Evolutionary conservation across 495 filamentous ascomycete genomes (phyloP), one percentile per base, ranked within the genome.

Genomic region (Lentithecium fluviatile): DNA sequence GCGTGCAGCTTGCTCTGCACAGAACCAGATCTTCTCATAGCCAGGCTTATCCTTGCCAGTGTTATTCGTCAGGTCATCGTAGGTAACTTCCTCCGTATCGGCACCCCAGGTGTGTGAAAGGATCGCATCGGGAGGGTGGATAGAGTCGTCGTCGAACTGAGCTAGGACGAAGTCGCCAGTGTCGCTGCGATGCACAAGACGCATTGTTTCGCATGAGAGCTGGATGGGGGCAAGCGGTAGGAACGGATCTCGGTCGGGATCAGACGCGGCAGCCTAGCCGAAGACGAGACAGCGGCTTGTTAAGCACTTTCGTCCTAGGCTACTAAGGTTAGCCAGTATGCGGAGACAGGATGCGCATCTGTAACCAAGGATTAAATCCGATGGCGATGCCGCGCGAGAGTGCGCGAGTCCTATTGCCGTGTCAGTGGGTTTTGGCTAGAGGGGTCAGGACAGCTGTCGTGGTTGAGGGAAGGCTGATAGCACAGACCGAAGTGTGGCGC

Each of bases 11-110:
- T 56, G 53, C 25, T 56, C 19, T 17, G 37, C 38, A 25, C 53
- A 56, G 53, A 56, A 56, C 36, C 36, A 25, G 23, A 56, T 56
- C 40, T 56, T 56, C 25, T 46, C 50, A 13, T 38, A 56, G 53
- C 53, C 38, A 56, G 53, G 12, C 38, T 56, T 56, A 25, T 32
- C 36, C 53, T 38, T 56, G 20, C 37, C 53, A 15, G 38, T 56
- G 19, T 37, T 37, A 25, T 32, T 25, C 46, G n/a, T 25, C 25
- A 56, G 21, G 20, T 56, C 38, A 19, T 56, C n/a, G 25, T 53
- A 56, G 36, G 25, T 56, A 32, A 56, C 53, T 36, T 56, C 53
- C 6, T 56, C 29, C 3, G 29, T 12, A 53, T 53, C 50, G 10
- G 15, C 36, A 6, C 32, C 50, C 53, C 38, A 56, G 37, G 20